Conservation (phyloP, 2,329 filamentous ascomycete species). For the Trichoderma asperellum region DNA sequence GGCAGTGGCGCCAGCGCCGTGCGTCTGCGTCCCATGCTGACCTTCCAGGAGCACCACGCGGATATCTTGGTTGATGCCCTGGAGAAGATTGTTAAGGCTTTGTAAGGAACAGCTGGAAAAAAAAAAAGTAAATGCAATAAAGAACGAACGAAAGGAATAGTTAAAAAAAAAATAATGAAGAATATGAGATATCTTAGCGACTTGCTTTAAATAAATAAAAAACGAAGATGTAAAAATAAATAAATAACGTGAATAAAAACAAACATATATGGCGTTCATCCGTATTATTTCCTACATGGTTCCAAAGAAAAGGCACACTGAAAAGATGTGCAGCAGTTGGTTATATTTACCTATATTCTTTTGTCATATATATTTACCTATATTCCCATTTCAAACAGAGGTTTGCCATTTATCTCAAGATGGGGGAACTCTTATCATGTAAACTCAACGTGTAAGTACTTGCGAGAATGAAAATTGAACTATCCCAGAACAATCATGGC, state of each 20-base stretch:
- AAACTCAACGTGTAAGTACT: neutral
- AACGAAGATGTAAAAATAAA: neutral
- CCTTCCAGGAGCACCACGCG: constrained; percentile 89
- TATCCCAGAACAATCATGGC: neutral
- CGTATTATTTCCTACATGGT: too few relatives aligned
- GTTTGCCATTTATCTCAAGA: neutral
- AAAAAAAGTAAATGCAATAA: neutral
- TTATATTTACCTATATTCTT: neutral
- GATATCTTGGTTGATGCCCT: constrained; percentile 79
- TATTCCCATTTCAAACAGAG: too few relatives aligned
- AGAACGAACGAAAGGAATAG: neutral
- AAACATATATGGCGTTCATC: too few relatives aligned
- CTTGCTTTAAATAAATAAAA: neutral
- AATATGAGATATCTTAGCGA: neutral
- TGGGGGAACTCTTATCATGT: neutral
- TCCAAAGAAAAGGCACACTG: too few relatives aligned
- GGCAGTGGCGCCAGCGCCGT: constrained; percentile 78
- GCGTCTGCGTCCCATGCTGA: constrained; percentile 83
- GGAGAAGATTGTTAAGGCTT: constrained; percentile 69
- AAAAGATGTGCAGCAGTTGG: too few relatives aligned
- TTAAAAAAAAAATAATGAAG: neutral
- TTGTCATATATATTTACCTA: neutral
- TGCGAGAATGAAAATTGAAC: neutral
- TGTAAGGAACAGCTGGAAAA: constrained; percentile 30
- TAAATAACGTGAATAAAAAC: too few relatives aligned